Percentiles rank a stretch among this genome's conserved stretches.
phyloP scores from a whole-genome alignment of 2,329 filamentous ascomycete species.

The Pseudocercospora pini-densiflorae region DNA sequence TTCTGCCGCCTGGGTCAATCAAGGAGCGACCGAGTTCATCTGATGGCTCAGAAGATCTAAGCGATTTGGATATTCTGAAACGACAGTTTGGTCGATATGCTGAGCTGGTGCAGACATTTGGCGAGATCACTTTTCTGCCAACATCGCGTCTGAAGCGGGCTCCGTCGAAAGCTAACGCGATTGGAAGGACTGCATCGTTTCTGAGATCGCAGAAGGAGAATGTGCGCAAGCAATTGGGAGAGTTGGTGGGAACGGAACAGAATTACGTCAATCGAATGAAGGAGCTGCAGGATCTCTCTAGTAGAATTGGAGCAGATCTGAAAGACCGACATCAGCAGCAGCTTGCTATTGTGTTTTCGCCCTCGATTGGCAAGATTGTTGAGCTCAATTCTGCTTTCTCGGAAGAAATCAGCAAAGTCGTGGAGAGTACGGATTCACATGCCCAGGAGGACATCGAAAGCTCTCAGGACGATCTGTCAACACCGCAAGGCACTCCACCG shows the following conservation, averaged over 20 bases:
- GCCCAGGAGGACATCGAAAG: slow-evolving; percentile 76
- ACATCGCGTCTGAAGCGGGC: slow-evolving; percentile 83
- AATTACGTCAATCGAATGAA: slow-evolving; percentile 71
- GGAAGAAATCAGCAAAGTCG: slow-evolving; percentile 72
- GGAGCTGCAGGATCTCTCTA: slow-evolving; percentile 85
- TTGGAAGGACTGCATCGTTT: slow-evolving; percentile 79
- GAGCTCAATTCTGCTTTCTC: slow-evolving; percentile 82
- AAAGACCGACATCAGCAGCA: slow-evolving; percentile 51
- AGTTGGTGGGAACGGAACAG: slow-evolving; percentile 91
- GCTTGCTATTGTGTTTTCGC: slow-evolving; percentile 80
- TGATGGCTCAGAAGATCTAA: slow-evolving; percentile 31
- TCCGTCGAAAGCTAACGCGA: slow-evolving; percentile 80
- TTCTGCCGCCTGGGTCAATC: slow-evolving; percentile 79
- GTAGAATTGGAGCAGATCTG: slow-evolving; percentile 80
- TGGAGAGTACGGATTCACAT: slow-evolving; percentile 83
- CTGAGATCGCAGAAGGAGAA: slow-evolving; percentile 81
- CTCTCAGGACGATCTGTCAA: slow-evolving; percentile 45
- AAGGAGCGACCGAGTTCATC: slow-evolving; percentile 34
- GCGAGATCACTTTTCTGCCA: slow-evolving; percentile 83
- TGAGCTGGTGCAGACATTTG: slow-evolving; percentile 76
- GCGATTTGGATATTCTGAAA: slow-evolving; percentile 48
- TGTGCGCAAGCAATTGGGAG: slow-evolving; percentile 83
- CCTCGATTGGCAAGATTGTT: slow-evolving; percentile 78
- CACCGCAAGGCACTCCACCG: slow-evolving; percentile 67
- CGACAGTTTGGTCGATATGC: slow-evolving; percentile 79